Conservation (phyloP, 1,284 basidiomycete genomes). For the Somion occarium region DNA sequence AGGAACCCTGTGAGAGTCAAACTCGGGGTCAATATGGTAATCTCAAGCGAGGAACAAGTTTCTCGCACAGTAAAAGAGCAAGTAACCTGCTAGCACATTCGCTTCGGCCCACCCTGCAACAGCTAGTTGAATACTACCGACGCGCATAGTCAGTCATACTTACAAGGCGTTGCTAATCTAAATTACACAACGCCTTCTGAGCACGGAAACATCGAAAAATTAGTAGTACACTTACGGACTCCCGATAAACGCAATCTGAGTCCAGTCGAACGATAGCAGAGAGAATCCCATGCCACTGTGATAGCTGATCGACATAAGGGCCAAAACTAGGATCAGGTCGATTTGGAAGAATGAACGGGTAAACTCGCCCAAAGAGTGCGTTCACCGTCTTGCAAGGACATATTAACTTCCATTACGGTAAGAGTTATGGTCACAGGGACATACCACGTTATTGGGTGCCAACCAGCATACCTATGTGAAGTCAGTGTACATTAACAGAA, state of each 20-base stretch:
- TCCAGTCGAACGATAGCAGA: conserved; percentile 70
- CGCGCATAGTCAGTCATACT: conserved; percentile 7
- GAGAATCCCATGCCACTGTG: conserved; percentile 54
- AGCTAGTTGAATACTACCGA: background rate
- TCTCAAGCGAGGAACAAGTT: background rate
- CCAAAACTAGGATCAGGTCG: background rate
- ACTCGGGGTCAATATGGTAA: background rate
- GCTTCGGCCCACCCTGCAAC: conserved; percentile 63
- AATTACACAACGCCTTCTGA: no score
- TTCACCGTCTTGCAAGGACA: conserved; percentile 38
- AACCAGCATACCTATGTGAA: conserved; percentile 58
- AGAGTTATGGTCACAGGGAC: conserved; percentile 8
- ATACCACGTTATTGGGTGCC: conserved; percentile 57
- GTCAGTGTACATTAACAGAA: background rate
- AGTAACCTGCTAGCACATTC: conserved; percentile 78
- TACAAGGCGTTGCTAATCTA: conserved; percentile 30
- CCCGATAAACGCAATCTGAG: conserved; percentile 60
- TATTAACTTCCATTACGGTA: background rate
- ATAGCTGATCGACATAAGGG: conserved; percentile 14
- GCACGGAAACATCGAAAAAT: background rate
- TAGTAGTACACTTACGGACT: conserved; percentile 36
- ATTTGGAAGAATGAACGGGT: background rate
- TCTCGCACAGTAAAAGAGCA: conserved; percentile 60
- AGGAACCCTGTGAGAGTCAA: conserved; percentile 52
- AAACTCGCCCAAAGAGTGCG: conserved; percentile 74